Conservation (phyloP, 2,329 filamentous ascomycete species). For the Tolypocladium inflatum region DNA sequence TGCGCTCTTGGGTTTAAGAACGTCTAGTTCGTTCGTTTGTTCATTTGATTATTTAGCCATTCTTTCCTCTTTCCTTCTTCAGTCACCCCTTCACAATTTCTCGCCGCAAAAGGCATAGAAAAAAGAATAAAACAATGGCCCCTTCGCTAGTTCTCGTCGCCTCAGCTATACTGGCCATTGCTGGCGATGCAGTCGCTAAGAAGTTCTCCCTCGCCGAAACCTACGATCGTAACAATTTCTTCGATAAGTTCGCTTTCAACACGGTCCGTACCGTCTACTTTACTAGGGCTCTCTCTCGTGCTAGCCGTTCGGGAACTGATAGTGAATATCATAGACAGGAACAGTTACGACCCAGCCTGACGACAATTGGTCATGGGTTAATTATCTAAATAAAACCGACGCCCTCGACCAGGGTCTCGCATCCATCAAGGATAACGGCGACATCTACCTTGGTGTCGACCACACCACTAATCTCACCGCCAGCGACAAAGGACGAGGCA, state of each 20-base stretch:
- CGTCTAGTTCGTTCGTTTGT: no score
- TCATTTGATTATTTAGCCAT: no score
- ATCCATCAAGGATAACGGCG: slow-evolving; percentile 11
- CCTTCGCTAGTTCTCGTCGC: no score
- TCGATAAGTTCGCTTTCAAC: slow-evolving; percentile 31
- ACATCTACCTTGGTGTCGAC: slow-evolving; percentile 28
- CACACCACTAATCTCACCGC: slow-evolving; percentile 5
- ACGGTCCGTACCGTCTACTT: not conserved
- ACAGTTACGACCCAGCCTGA: slow-evolving; percentile 5
- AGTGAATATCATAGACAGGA: no score
- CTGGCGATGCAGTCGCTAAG: not conserved
- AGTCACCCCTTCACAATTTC: no score
- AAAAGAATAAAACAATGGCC: no score
- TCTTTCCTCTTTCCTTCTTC: no score
- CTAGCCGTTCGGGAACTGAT: no score
- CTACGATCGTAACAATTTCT: slow-evolving; percentile 27
- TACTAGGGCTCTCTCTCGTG: no score
- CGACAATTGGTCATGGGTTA: slow-evolving; percentile 29
- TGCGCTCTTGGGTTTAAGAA: no score
- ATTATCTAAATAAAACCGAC: slow-evolving; percentile 31
- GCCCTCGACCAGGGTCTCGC: slow-evolving; percentile 18
- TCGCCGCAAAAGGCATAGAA: no score
- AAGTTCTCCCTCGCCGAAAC: slow-evolving; percentile 14
- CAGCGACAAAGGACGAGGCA: slow-evolving; percentile 20
- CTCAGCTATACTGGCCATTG: no score